phyloP scores from a whole-genome alignment of 2,329 filamentous ascomycete genomes.

The Didymella lethalis region DNA sequence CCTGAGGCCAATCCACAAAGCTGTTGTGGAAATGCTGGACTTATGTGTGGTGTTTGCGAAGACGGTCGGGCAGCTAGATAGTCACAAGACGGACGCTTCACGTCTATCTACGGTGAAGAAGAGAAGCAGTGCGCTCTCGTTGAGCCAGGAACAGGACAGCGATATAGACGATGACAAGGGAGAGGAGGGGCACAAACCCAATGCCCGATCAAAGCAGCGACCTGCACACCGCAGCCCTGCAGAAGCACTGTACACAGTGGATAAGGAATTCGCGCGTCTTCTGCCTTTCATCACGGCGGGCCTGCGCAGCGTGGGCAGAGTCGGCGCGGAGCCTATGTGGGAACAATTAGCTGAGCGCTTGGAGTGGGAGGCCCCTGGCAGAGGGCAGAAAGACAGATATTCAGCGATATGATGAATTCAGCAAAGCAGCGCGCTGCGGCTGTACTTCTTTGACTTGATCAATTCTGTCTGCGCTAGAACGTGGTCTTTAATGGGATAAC shows the following conservation, averaged over 20 bases:
- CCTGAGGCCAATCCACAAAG: constrained; percentile 73
- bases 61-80: constrained; percentile 51
- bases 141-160: constrained; percentile 32
- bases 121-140: constrained; percentile 29
- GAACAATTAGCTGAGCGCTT: constrained; percentile 83
- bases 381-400: constrained; percentile 9
- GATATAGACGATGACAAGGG: constrained; percentile 39
- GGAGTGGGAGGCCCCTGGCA: constrained; percentile 57
- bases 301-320: constrained; percentile 76
- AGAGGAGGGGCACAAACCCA: too few species aligned
- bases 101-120: constrained; percentile 6
- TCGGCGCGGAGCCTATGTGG: constrained; percentile 76
- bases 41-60: constrained; percentile 75
- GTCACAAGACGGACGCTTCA: neutral
- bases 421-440: neutral
- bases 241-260: constrained; percentile 64
- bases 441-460: neutral
- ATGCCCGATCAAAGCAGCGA: neutral
- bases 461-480: neutral
- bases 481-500: neutral
- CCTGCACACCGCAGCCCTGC: neutral
- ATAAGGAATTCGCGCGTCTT: constrained; percentile 69
- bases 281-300: constrained; percentile 76
- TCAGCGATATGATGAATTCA: neutral
- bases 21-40: constrained; percentile 78